Conservation (phyloP, 192 early-diverging fungal species). For the Paraglomus occultum region DNA sequence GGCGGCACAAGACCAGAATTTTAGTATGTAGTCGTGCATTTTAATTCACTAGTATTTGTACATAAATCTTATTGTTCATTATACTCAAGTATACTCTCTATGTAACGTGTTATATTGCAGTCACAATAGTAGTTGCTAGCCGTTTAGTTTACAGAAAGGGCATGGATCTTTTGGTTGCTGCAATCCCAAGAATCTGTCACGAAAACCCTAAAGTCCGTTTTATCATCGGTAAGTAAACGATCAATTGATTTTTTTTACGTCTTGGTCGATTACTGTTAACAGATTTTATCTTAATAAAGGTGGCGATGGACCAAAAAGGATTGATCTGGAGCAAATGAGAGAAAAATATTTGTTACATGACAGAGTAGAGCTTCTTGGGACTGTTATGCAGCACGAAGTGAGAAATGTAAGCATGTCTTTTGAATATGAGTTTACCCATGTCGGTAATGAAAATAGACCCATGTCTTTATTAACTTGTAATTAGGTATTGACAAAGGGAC, state of each 20-base stretch:
- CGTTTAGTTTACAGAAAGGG: constrained; percentile 95
- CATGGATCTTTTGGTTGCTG: constrained; percentile 84
- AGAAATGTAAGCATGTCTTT: constrained; percentile 56
- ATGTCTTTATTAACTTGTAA: constrained; percentile 13
- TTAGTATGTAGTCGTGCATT: constrained; percentile 51
- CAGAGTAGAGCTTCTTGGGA: constrained; percentile 84
- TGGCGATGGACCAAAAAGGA: constrained; percentile 93
- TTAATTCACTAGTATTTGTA: constrained; percentile 4
- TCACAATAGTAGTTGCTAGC: constrained; percentile 92
- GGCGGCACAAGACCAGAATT: constrained; percentile 65
- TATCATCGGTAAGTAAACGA: constrained; percentile 68
- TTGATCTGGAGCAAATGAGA: constrained; percentile 98
- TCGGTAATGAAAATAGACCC: not conserved
- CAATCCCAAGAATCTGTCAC: constrained; percentile 90
- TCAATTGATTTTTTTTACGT: not conserved
- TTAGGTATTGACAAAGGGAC: constrained; percentile 74
- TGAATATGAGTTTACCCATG: not conserved
- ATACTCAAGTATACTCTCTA: not conserved
- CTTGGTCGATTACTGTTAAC: not conserved
- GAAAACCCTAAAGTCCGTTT: constrained; percentile 80
- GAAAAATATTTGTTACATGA: constrained; percentile 91
- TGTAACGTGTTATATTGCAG: constrained; percentile 36
- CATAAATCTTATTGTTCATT: constrained; percentile 3
- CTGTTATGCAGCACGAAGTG: constrained; percentile 79
- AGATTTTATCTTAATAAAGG: constrained; percentile 37